Percentiles rank a stretch among this genome's conserved stretches.
phyloP scores from a whole-genome alignment of 768 basidiomycete genomes.

The Tylopilus sp. region DNA sequence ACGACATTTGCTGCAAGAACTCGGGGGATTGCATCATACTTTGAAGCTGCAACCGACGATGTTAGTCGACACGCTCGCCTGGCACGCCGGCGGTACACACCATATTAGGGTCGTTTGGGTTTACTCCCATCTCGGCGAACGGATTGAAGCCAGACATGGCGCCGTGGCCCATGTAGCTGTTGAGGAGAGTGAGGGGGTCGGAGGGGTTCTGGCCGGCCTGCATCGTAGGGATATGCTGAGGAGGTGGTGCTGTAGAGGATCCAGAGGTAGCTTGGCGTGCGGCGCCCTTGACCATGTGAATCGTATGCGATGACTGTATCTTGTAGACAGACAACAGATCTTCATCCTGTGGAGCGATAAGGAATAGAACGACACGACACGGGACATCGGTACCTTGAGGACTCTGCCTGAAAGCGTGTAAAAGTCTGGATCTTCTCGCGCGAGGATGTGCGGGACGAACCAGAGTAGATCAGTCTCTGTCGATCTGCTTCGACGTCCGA shows the following conservation, averaged over 20 bases:
- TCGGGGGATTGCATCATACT: constrained; percentile 82
- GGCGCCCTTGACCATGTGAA: constrained; percentile 92
- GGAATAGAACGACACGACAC: neutral
- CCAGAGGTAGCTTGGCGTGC: constrained; percentile 41
- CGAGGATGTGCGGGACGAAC: constrained; percentile 36
- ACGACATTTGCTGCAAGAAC: constrained; percentile 84
- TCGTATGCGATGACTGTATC: constrained; percentile 83
- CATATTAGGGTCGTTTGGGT: constrained; percentile 93
- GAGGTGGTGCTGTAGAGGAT: constrained; percentile 40
- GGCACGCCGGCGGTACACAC: constrained; percentile 41
- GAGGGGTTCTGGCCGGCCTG: constrained; percentile 87
- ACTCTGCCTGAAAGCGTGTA: constrained; percentile 51
- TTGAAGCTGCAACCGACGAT: constrained; percentile 52
- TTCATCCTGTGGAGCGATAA: constrained; percentile 59
- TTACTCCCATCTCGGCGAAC: constrained; percentile 87
- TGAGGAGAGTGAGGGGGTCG: constrained; percentile 83
- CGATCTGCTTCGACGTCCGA: constrained; percentile 83
- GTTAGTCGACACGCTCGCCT: neutral
- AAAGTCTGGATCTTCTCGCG: neutral
- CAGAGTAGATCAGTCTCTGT: constrained; percentile 91
- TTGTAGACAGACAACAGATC: constrained; percentile 83
- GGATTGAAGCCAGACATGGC: constrained; percentile 87
- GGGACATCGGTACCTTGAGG: constrained; percentile 49
- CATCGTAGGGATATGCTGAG: constrained; percentile 65
- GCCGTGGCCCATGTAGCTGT: constrained; percentile 74